phyloP scores from a whole-genome alignment of 345 rosid species.

The Linum usitatissimum region DNA sequence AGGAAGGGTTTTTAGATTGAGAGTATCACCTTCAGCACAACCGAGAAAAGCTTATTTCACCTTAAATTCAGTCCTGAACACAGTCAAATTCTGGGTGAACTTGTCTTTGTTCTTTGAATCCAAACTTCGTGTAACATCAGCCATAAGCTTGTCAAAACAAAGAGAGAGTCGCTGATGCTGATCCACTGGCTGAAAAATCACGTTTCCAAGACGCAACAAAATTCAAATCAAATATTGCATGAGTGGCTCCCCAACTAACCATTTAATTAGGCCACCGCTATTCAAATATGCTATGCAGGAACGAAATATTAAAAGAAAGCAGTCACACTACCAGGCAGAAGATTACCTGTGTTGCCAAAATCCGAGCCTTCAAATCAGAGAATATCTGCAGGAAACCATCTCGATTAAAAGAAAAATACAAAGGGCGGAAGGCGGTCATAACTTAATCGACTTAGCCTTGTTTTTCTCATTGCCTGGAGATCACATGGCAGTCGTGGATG shows the following conservation, averaged over 20 bases:
- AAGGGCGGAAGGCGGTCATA: background rate
- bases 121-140: constrained; percentile 69
- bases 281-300: background rate
- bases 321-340: no score
- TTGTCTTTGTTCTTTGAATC: constrained; percentile 95
- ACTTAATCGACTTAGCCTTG: background rate
- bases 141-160: constrained; percentile 90
- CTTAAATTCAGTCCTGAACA: constrained; percentile 87
- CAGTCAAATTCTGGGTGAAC: constrained; percentile 82
- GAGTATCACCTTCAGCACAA: constrained; percentile 9
- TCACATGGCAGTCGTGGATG: background rate
- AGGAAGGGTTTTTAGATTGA: constrained; percentile 13
- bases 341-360: constrained; percentile 57
- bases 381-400: constrained; percentile 49
- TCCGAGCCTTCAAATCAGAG: constrained; percentile 30
- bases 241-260: no score
- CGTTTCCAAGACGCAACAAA: no score
- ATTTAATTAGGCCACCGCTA: no score
- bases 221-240: background rate
- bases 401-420: constrained; percentile 5
- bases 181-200: constrained; percentile 65
- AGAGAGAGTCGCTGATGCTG: constrained; percentile 73
- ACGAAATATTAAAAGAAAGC: background rate
- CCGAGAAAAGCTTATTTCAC: constrained; percentile 41
- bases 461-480: background rate